Conservation (phyloP, 2,329 filamentous ascomycete genomes). For the Hypoxylon sp. region DNA sequence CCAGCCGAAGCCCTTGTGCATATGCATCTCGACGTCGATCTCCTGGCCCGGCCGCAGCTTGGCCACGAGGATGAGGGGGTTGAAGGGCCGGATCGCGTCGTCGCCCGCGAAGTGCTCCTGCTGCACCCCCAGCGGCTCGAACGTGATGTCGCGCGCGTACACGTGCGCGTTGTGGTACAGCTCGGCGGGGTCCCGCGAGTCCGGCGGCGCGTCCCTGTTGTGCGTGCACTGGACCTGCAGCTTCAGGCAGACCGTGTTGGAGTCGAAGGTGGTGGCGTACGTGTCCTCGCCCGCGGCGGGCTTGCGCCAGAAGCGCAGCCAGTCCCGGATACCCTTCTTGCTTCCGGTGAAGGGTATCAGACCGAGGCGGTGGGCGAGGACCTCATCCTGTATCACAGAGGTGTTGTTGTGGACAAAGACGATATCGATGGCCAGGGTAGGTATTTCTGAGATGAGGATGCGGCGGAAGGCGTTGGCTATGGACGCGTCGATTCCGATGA, state of each 20-base stretch:
- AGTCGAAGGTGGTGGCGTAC: slow-evolving; percentile 71
- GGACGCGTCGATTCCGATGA: slow-evolving; percentile 89
- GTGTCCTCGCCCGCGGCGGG: slow-evolving; percentile 68
- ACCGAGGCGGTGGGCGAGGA: slow-evolving; percentile 87
- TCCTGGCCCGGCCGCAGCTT: slow-evolving; percentile 92
- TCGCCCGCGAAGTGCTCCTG: slow-evolving; percentile 71
- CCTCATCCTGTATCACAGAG: slow-evolving; percentile 96
- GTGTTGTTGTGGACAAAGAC: slow-evolving; percentile 97
- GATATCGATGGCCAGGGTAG: slow-evolving; percentile 91
- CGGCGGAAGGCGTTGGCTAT: slow-evolving; percentile 97
- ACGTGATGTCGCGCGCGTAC: slow-evolving; percentile 80
- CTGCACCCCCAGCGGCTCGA: slow-evolving; percentile 79
- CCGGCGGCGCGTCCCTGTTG: slow-evolving; percentile 73
- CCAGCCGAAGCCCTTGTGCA: slow-evolving; percentile 90
- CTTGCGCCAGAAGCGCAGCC: slow-evolving; percentile 83
- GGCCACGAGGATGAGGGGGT: slow-evolving; percentile 92
- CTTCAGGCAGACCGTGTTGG: slow-evolving; percentile 84
- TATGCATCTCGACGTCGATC: slow-evolving; percentile 88
- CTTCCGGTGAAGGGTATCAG: slow-evolving; percentile 88
- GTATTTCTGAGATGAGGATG: slow-evolving; percentile 93
- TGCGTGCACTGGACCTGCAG: slow-evolving; percentile 82
- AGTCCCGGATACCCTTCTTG: slow-evolving; percentile 76
- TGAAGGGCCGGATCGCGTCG: slow-evolving; percentile 75
- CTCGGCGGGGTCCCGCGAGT: slow-evolving; percentile 81
- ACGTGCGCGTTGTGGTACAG: slow-evolving; percentile 87